Conservation (phyloP, 2,329 filamentous ascomycete genomes). For the Fusarium sp. region DNA sequence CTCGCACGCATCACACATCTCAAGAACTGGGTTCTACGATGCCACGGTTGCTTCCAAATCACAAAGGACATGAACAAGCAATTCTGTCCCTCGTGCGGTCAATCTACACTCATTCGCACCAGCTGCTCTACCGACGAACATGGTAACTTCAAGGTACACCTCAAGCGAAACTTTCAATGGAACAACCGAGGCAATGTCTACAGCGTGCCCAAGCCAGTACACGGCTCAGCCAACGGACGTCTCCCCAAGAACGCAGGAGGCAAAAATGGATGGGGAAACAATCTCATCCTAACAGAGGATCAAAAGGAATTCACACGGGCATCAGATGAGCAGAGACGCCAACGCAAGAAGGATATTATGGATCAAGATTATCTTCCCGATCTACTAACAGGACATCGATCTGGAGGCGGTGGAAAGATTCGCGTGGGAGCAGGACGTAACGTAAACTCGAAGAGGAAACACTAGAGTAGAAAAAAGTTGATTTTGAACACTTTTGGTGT, state of each 20-base stretch:
- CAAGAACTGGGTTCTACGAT: constrained; percentile 91
- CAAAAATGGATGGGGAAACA: constrained; percentile 87
- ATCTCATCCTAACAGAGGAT: constrained; percentile 90
- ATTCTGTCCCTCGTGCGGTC: constrained; percentile 93
- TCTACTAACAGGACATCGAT: constrained; percentile 85
- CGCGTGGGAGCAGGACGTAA: constrained; percentile 88
- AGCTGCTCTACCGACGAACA: constrained; percentile 86
- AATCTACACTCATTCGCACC: constrained; percentile 86
- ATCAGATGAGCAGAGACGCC: constrained; percentile 73
- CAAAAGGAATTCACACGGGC: constrained; percentile 90
- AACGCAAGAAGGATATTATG: constrained; percentile 87
- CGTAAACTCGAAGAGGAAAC: constrained; percentile 83
- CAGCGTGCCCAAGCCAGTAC: constrained; percentile 91
- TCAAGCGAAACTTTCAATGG: constrained; percentile 97
- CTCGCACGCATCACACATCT: constrained; percentile 86
- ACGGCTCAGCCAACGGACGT: constrained; percentile 86
- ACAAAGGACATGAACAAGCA: constrained; percentile 89
- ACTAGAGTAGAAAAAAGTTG: constrained; percentile 51
- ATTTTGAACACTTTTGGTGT: constrained; percentile 36
- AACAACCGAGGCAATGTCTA: constrained; percentile 94
- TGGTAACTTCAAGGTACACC: constrained; percentile 86
- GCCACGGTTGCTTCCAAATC: constrained; percentile 92
- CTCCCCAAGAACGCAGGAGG: constrained; percentile 78
- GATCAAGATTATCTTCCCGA: constrained; percentile 92
- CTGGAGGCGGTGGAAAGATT: constrained; percentile 74